Percentiles rank a stretch among this genome's conserved stretches.
phyloP scores from a whole-genome alignment of 139 green algal genomes.

The Closterium sp. region DNA sequence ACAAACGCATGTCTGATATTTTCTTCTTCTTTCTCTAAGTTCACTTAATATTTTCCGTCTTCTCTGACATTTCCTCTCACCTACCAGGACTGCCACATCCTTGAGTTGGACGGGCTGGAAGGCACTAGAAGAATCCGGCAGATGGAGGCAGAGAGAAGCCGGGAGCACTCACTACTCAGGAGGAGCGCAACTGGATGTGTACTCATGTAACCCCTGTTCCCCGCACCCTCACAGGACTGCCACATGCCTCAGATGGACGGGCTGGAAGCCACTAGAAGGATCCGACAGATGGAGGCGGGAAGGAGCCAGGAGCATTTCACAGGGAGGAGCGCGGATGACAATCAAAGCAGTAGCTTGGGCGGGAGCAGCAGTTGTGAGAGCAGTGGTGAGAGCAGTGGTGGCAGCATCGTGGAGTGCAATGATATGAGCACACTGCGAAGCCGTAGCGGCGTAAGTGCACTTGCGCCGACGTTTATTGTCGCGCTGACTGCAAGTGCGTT shows the following conservation, averaged over 20 bases:
- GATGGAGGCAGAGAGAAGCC: slow-evolving; percentile 9
- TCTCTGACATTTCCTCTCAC: neutral
- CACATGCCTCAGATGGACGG: slow-evolving; percentile 88
- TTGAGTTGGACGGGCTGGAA: slow-evolving; percentile 76
- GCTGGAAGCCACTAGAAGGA: slow-evolving; percentile 60
- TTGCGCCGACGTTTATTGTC: too few species aligned
- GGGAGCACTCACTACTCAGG: neutral
- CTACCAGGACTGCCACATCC: slow-evolving; percentile 67
- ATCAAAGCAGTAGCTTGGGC: too few species aligned
- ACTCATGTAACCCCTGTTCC: too few species aligned
- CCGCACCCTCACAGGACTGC: neutral
- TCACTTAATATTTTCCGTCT: neutral
- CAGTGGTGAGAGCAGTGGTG: too few species aligned
- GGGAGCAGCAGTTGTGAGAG: too few species aligned
- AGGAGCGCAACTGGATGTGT: too few species aligned
- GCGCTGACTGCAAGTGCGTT: too few species aligned
- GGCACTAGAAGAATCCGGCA: slow-evolving; percentile 50
- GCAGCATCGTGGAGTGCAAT: too few species aligned
- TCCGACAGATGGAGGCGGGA: slow-evolving; percentile 18
- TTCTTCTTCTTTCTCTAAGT: too few species aligned
- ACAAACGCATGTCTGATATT: too few species aligned
- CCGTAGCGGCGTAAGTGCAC: too few species aligned
- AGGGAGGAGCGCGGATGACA: neutral
- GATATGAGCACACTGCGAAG: too few species aligned
- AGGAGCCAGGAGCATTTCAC: neutral